Base-by-base conservation (phyloP, 345 rosid species). In the Gossypium australe region DNA sequence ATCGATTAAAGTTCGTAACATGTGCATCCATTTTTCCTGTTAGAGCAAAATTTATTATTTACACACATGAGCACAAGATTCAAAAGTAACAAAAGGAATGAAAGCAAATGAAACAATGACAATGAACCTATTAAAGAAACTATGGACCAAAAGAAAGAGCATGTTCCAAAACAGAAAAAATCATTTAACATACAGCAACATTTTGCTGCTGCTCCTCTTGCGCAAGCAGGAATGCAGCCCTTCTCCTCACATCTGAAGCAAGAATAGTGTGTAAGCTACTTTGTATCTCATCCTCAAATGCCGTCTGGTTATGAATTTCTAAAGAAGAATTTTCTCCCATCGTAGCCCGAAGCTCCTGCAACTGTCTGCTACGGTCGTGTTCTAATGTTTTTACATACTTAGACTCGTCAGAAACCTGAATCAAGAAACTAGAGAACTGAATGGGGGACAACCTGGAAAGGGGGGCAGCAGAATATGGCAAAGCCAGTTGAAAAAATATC, bases 21-120 rank as follows among this genome's bases (percentile, higher is more conserved):
- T 82, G 87, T 86, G 97, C 79, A 92, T 90, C 97, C 97, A 94
- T 82, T 91, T 94, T 85, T 88, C 96, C 96, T 90, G 81, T 75
- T 55, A 59, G 72, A 58, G 64, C 12, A 71, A 71, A 75, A 24
- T 17, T 66, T 16, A 70, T 58, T 14, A n/a, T 27, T 53, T 53
- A 43, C n/a, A 67, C 2, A 74, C 27, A 64, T 18, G 49, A 7
- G 71, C 66, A 74, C 27, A 75, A 76, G 63, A 73, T 11, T 43
- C 66, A 45, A 63, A 13, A 75, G 10, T 62, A 69, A 48, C 14
- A 24, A 51, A 67, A 57, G 47, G 48, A 60, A 70, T 34, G 18
- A 59, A 61, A 62, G 4, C 7, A 6, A 18, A 49, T 57, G 60
- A 48, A 67, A 14, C 71, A 69, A 69, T 27, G 25, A 49, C 16